Conservation (phyloP, 129 eudicot genomes). For the Ambrosia artemisiifolia region DNA sequence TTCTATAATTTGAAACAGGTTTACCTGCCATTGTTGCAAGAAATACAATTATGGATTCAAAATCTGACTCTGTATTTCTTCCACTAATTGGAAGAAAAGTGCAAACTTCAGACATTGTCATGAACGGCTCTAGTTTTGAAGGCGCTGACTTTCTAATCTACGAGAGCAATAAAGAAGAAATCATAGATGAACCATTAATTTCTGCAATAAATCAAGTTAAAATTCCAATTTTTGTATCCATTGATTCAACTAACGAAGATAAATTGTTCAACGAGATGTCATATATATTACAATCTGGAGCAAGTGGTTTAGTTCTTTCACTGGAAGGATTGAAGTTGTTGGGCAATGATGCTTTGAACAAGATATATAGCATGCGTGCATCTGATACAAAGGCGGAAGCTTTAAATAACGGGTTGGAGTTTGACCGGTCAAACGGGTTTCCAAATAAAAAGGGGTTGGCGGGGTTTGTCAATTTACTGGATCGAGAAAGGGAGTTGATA, state of each 20-base stretch:
- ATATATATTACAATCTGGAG: slow-evolving; percentile 52
- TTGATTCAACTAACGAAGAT: slow-evolving; percentile 30
- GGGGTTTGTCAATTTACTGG: slow-evolving; percentile 62
- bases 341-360: slow-evolving; percentile 43
- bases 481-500: slow-evolving; percentile 59
- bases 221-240: slow-evolving; percentile 66
- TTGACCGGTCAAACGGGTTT: slow-evolving; percentile 46
- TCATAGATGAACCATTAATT: slow-evolving; percentile 30
- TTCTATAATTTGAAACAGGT: slow-evolving; percentile 40
- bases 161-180: slow-evolving; percentile 27
- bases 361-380: slow-evolving; percentile 37
- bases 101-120: slow-evolving; percentile 55
- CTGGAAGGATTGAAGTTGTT: slow-evolving; percentile 49
- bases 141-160: slow-evolving; percentile 92
- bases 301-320: slow-evolving; percentile 73
- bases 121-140: slow-evolving; percentile 69
- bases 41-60: slow-evolving; percentile 72
- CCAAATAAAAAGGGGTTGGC: slow-evolving; percentile 38
- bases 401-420: slow-evolving; percentile 19
- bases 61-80: slow-evolving; percentile 68
- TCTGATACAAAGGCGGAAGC: slow-evolving; percentile 28
- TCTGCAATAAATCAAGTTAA: slow-evolving; percentile 48
- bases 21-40: slow-evolving; percentile 96
- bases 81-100: slow-evolving; percentile 85
- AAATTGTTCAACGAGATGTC: slow-evolving; percentile 26